phyloP scores from a whole-genome alignment of 176 grass and related monocot genomes.

The Raddia distichophylla region DNA sequence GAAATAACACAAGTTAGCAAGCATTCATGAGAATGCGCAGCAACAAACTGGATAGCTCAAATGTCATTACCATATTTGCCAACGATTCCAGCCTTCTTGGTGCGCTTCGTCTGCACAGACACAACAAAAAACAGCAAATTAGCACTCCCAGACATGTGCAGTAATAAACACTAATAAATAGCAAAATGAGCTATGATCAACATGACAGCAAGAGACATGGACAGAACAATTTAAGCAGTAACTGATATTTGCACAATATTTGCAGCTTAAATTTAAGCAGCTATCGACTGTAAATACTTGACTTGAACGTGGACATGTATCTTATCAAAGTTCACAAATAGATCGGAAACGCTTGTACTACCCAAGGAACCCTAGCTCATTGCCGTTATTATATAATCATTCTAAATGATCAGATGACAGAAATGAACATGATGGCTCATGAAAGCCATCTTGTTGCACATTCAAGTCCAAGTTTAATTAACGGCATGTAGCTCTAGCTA shows the following conservation, averaged over 20 bases:
- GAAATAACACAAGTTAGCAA: background rate
- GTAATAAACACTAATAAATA: background rate
- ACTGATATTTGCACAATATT: background rate
- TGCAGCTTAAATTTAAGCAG: background rate
- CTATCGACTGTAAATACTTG: too few species aligned
- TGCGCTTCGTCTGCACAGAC: conserved; percentile 72
- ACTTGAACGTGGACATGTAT: background rate
- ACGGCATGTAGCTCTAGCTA: background rate
- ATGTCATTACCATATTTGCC: conserved; percentile 75
- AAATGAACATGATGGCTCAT: background rate
- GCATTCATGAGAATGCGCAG: background rate
- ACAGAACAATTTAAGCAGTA: background rate
- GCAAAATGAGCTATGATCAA: background rate
- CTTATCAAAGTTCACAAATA: background rate
- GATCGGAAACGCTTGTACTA: background rate
- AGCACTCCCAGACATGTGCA: background rate
- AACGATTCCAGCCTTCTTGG: conserved; percentile 90
- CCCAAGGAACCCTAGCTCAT: background rate
- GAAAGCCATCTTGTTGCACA: background rate
- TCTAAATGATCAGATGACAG: background rate
- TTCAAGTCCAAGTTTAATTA: background rate
- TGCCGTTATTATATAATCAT: background rate
- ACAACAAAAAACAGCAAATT: conserved; percentile 14
- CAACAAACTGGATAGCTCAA: background rate
- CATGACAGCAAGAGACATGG: background rate